Evolutionary conservation across 1,284 basidiomycete species (phyloP).

Genomic region (Cronartium quercuum): DNA sequence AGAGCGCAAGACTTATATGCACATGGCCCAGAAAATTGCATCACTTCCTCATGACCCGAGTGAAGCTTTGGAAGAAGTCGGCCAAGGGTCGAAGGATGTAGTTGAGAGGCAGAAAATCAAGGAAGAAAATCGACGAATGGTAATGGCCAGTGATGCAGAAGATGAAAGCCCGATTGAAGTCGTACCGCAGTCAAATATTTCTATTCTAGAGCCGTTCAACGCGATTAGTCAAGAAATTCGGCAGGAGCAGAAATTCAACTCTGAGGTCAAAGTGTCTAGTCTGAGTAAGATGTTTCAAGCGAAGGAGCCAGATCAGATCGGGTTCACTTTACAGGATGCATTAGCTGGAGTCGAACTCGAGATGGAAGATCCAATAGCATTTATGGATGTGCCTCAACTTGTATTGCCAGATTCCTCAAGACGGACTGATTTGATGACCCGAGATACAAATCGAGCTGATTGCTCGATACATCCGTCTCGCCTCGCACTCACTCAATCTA

Average conservation of each 20-base stretch:
- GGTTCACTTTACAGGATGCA: conserved; percentile 14
- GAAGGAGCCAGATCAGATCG: conserved; percentile 30
- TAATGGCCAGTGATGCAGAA: background rate
- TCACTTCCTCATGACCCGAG: background rate
- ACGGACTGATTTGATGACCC: background rate
- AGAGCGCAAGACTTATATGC: conserved; percentile 17
- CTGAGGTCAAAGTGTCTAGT: conserved; percentile 10
- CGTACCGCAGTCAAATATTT: background rate
- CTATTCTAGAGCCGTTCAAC: background rate
- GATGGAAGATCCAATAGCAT: background rate
- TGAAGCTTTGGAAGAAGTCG: conserved; percentile 20
- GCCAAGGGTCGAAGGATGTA: conserved; percentile 12
- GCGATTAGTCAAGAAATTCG: background rate
- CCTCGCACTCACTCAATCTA: background rate
- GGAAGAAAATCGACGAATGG: conserved; percentile 11
- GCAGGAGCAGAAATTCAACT: background rate
- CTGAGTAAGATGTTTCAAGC: conserved; percentile 37
- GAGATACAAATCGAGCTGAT: background rate
- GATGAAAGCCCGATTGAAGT: conserved; percentile 25
- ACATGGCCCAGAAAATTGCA: background rate
- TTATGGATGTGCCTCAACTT: background rate
- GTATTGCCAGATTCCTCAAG: background rate
- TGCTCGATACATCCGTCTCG: conserved; percentile 33
- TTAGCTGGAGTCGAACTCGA: conserved; percentile 29
- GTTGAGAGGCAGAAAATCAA: conserved; percentile 30